Conservation (phyloP, 2,329 filamentous ascomycete genomes). For the Cladosporium halotolerans region DNA sequence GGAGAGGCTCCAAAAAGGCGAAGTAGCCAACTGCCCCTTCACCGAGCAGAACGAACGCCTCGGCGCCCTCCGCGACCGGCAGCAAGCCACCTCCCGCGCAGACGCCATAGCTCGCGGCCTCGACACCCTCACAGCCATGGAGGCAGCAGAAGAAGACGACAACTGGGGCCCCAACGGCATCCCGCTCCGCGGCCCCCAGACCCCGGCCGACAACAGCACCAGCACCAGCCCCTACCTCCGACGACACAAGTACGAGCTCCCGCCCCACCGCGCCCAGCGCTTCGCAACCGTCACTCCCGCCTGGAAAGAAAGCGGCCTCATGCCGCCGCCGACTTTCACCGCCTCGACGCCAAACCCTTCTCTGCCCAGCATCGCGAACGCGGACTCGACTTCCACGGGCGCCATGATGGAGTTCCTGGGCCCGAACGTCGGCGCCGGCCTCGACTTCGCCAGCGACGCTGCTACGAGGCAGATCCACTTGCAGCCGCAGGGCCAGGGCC, state of each 20-base stretch:
- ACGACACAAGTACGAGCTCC: slow-evolving; percentile 23
- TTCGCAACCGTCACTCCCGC: slow-evolving; percentile 26
- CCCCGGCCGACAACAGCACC: slow-evolving; percentile 2
- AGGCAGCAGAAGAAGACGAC: slow-evolving; percentile 12
- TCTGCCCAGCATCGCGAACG: slow-evolving; percentile 14
- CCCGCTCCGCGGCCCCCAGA: not conserved
- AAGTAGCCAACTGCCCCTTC: slow-evolving; percentile 7
- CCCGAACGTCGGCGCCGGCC: slow-evolving; percentile 15
- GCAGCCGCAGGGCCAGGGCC: not conserved
- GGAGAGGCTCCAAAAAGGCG: slow-evolving; percentile 8
- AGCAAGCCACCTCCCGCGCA: slow-evolving; percentile 1
- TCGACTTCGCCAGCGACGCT: slow-evolving; percentile 23
- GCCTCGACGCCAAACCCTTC: slow-evolving; percentile 5
- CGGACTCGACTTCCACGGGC: slow-evolving; percentile 17
- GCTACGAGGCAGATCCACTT: slow-evolving; percentile 17
- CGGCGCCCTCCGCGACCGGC: slow-evolving; percentile 1
- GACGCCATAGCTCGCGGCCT: slow-evolving; percentile 8
- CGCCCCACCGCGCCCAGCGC: slow-evolving; percentile 21
- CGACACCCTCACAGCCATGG: slow-evolving; percentile 7
- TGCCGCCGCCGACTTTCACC: slow-evolving; percentile 21
- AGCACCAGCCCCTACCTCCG: slow-evolving; percentile 17
- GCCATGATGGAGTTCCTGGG: slow-evolving; percentile 29
- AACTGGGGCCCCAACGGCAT: slow-evolving; percentile 11
- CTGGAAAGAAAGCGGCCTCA: slow-evolving; percentile 26
- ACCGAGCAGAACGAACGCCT: slow-evolving; percentile 6